Evolutionary conservation across 192 early-diverging fungal species (phyloP).

Genomic region (Geranomyces variabilis): DNA sequence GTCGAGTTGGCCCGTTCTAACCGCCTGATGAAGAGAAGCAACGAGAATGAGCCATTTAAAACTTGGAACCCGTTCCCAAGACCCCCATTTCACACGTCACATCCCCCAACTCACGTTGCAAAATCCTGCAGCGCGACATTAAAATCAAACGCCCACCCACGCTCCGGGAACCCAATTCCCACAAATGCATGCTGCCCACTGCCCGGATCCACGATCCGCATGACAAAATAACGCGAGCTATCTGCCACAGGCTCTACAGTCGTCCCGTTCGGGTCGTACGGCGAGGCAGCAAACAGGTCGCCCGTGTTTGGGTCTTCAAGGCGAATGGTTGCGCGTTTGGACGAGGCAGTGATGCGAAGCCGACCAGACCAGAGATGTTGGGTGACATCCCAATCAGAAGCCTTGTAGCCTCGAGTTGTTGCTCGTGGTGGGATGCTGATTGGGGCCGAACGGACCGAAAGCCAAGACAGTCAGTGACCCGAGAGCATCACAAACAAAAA

Average conservation of each 20-base stretch:
- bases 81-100: neutral
- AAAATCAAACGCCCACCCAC: conserved; percentile 84
- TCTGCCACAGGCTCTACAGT: conserved; percentile 81
- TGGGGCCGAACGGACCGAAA: neutral
- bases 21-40: neutral
- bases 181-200: conserved; percentile 79
- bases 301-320: conserved; percentile 66
- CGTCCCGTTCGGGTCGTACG: conserved; percentile 69
- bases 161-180: conserved; percentile 84
- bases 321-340: conserved; percentile 69
- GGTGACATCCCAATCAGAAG: conserved; percentile 81
- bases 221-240: conserved; percentile 85
- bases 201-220: conserved; percentile 68
- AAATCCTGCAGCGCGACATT: conserved; percentile 88
- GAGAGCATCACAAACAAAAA: too few species aligned
- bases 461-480: too few species aligned
- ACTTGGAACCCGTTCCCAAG: neutral
- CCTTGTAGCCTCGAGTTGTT: conserved; percentile 70
- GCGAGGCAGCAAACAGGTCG: conserved; percentile 81
- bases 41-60: too few species aligned
- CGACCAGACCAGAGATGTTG: conserved; percentile 80
- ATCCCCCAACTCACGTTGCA: conserved; percentile 53
- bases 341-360: conserved; percentile 69
- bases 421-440: conserved; percentile 71
- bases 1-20: neutral